Conservation (phyloP, 805 yeast genomes). For the Yamadazyma olivae region DNA sequence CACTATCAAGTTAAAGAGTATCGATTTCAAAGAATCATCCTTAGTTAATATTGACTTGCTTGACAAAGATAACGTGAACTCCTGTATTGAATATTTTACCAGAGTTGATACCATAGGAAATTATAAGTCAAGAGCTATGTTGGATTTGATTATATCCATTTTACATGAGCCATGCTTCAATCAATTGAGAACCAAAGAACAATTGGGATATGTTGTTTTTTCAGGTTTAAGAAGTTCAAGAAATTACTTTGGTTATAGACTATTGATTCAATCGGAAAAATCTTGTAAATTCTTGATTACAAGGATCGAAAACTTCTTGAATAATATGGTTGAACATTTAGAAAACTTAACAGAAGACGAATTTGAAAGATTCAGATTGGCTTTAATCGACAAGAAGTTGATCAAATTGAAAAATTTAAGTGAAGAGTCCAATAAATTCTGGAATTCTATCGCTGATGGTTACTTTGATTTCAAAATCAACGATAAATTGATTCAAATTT, state of each 20-base stretch:
- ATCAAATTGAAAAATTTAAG: constrained; percentile 73
- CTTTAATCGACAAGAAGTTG: constrained; percentile 61
- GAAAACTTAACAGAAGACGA: constrained; percentile 56
- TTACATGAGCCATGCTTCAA: constrained; percentile 86
- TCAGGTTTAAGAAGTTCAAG: constrained; percentile 68
- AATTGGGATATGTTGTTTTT: constrained; percentile 91
- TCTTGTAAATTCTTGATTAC: constrained; percentile 69
- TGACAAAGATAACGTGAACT: constrained; percentile 56
- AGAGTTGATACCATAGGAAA: constrained; percentile 53
- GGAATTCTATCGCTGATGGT: constrained; percentile 70
- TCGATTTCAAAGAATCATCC: constrained; percentile 21
- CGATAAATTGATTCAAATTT: constrained; percentile 52
- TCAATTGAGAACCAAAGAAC: constrained; percentile 89
- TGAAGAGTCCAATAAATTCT: constrained; percentile 69
- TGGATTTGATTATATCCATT: constrained; percentile 69
- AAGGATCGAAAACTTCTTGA: constrained; percentile 69
- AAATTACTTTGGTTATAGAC: constrained; percentile 67
- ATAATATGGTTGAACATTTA: constrained; percentile 43
- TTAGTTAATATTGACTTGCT: constrained; percentile 10
- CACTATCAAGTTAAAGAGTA: constrained; percentile 30
- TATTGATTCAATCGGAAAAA: constrained; percentile 83
- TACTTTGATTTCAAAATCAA: constrained; percentile 70
- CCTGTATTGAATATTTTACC: constrained; percentile 75
- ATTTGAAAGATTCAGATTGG: constrained; percentile 64
- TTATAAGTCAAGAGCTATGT: constrained; percentile 39